These are phyloP conservation scores for Lentithecium fluviatile DNA, from an alignment of 495 filamentous ascomycete genomes.

Conservation along the genomic window DNA sequence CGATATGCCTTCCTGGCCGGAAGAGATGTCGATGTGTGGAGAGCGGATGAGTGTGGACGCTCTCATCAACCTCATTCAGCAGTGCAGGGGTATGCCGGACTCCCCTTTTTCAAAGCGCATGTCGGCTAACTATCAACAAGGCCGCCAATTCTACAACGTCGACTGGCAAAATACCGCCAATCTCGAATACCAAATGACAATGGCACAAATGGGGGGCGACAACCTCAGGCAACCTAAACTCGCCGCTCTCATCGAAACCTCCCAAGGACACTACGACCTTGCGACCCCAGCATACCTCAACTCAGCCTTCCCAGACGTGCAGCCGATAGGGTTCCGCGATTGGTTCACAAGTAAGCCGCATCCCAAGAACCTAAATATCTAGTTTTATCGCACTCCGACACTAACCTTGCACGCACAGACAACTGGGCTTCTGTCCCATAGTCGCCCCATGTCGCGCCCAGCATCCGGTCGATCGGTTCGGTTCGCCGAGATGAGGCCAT, in stretches of 20 bases:
- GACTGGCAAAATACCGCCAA: conserved; percentile 31
- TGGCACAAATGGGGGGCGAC: conserved; percentile 38
- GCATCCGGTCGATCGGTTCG: too few relatives aligned
- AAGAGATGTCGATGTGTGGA: conserved; percentile 64
- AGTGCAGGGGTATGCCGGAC: conserved; percentile 35
- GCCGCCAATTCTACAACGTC: conserved; percentile 19
- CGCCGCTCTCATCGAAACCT: conserved; percentile 50
- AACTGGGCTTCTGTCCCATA: conserved; percentile 30
- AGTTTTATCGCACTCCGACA: not conserved
- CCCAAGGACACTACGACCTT: conserved; percentile 51
- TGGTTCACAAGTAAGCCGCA: conserved; percentile 41
- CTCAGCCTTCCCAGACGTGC: conserved; percentile 43
- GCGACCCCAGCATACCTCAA: conserved; percentile 46
- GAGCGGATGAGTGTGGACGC: conserved; percentile 50
- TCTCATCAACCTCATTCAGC: conserved; percentile 34
- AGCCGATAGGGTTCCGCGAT: conserved; percentile 45
- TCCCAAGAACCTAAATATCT: not conserved
- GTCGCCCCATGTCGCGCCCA: not conserved
- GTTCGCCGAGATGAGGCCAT: too few relatives aligned
- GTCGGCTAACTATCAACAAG: conserved; percentile 6
- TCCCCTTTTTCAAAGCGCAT: not conserved
- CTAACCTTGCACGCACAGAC: not conserved
- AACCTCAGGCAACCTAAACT: conserved; percentile 29
- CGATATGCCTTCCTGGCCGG: conserved; percentile 61
- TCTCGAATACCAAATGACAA: conserved; percentile 36